phyloP scores from a whole-genome alignment of 306 rosid species.

The Trichosanthes cucumerina region DNA sequence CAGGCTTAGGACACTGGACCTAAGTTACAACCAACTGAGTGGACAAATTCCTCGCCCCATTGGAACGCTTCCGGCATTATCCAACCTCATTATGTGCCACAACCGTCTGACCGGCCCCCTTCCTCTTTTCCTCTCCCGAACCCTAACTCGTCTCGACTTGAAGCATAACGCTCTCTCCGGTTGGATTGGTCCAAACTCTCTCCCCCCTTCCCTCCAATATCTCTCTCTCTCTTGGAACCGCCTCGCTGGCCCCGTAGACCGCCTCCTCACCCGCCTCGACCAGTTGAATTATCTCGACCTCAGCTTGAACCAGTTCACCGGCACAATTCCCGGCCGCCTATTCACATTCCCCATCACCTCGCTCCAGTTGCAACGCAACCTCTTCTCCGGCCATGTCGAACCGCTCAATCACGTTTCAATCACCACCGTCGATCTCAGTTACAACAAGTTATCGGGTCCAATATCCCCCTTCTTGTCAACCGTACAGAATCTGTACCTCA shows the following conservation, averaged over 20 bases:
- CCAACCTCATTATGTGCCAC: constrained; percentile 79
- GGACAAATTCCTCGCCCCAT: constrained; percentile 63
- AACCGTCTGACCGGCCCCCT: constrained; percentile 63
- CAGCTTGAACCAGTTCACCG: constrained; percentile 68
- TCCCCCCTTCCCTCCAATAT: constrained; percentile 71
- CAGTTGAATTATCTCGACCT: constrained; percentile 71
- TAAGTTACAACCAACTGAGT: constrained; percentile 71
- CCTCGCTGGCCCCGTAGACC: constrained; percentile 56
- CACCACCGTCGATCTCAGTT: constrained; percentile 78
- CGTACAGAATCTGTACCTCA: constrained; percentile 74
- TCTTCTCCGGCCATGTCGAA: constrained; percentile 44
- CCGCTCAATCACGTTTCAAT: constrained; percentile 58
- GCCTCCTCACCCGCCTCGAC: constrained; percentile 39
- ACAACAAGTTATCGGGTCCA: constrained; percentile 58
- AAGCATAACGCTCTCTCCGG: constrained; percentile 82
- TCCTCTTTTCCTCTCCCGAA: constrained; percentile 56
- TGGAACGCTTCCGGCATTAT: constrained; percentile 50
- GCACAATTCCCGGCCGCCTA: constrained; percentile 52
- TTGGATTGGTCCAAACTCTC: constrained; percentile 39
- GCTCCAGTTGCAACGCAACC: constrained; percentile 68
- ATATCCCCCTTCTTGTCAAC: constrained; percentile 61
- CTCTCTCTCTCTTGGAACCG: constrained; percentile 80
- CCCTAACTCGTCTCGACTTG: constrained; percentile 64
- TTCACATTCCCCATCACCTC: constrained; percentile 63
- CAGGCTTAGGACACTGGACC: constrained; percentile 58